phyloP scores from a whole-genome alignment of 345 rosid species.

The Dipteronia sinensis region DNA sequence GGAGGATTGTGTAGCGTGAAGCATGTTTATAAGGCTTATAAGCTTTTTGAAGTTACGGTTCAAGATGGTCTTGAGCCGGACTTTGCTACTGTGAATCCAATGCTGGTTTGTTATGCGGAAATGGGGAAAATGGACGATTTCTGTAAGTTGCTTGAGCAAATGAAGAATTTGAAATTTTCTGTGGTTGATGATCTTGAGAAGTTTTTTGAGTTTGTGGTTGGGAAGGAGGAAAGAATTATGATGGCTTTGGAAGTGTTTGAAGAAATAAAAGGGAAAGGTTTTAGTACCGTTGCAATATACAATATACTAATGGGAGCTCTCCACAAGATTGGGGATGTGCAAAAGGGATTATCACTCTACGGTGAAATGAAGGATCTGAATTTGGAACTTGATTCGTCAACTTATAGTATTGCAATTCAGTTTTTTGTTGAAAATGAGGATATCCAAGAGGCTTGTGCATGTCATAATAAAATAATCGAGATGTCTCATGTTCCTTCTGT shows the following conservation, averaged over 20 bases:
- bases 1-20: conserved; percentile 66
- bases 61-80: conserved; percentile 76
- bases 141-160: conserved; percentile 51
- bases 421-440: conserved; percentile 60
- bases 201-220: conserved; percentile 58
- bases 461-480: conserved; percentile 74
- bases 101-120: conserved; percentile 65
- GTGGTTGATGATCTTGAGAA: conserved; percentile 57
- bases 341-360: conserved; percentile 62
- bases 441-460: conserved; percentile 61
- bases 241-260: conserved; percentile 66
- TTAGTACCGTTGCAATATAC: conserved; percentile 53
- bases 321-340: conserved; percentile 47
- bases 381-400: conserved; percentile 52
- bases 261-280: conserved; percentile 62
- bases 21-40: conserved; percentile 70
- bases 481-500: conserved; percentile 68
- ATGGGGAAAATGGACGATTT: conserved; percentile 54
- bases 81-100: conserved; percentile 66
- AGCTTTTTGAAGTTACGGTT: conserved; percentile 54
- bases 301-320: conserved; percentile 71
- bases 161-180: conserved; percentile 55
- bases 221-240: conserved; percentile 42
- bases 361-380: conserved; percentile 52
- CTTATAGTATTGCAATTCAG: conserved; percentile 55